Base-by-base conservation (phyloP, 306 rosid genomes). In the Benincasa hispida region DNA sequence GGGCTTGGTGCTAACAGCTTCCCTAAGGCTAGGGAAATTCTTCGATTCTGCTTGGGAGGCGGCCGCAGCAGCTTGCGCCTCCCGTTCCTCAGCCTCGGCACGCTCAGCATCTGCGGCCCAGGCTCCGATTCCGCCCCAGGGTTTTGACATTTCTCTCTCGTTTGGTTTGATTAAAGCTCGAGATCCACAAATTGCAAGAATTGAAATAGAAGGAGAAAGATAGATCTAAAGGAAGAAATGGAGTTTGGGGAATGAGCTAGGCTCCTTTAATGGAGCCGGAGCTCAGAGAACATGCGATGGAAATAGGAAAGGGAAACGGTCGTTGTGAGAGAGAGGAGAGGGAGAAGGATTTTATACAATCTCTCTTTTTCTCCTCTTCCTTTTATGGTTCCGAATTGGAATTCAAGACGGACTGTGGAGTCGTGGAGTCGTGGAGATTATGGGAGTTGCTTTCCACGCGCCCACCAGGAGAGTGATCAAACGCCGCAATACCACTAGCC, bases 71-170 rank as follows among this genome's bases (percentile, higher is more conserved):
- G 80, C 87, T 21, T 85, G 81, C 19, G 86, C 84, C 79, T 87
- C 96, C 2, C 73, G 88, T 77, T 94, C 96, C 78, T 95, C 99
- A 2, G 84, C 99, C 67, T 95, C 98, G 37, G 88, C 99, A 6
- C 88, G 92, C 88, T 94, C 99, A 3, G 95, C 79, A 32, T 94
- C 99, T 6, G 93, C 99, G 77, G 99, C 99, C 99, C 99, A 95
- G 8, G 91, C 88, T 76, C 97, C 96, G 87, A 83, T 68, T n/a
- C 79, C 84, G 25, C 96, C 88, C 99, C 98, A 92, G n/a, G 98
- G 90, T 41, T 86, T 90, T 24, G 96, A 88, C 99, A 95, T 95
- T 77, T 72, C 24, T 9, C 2, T 15, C 0, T 8, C 18, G 25
- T 76, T 48, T 50, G 55, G 55, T 50, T 50, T 5, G 14, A 39